Percentiles rank a stretch among this genome's conserved stretches.
Conservation (phyloP, 371 early-diverging fungal genomes). For the Mucor mucedo region DNA sequence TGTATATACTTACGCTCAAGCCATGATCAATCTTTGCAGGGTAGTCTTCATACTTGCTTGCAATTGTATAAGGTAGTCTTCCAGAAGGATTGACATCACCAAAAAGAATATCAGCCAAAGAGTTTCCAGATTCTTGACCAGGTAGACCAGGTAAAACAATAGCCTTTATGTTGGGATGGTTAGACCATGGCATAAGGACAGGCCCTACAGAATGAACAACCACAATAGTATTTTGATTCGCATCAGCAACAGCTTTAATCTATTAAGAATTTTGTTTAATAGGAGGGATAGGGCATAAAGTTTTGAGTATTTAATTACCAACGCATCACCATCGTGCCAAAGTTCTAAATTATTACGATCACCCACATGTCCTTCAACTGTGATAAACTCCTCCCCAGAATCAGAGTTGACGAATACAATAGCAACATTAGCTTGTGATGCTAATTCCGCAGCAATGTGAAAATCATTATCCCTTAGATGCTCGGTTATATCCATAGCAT, state of each 20-base stretch:
- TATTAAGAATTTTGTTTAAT: conserved; percentile 33
- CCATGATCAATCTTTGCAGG: conserved; percentile 20
- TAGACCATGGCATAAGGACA: conserved; percentile 61
- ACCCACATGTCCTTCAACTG: conserved; percentile 53
- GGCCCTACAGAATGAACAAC: conserved; percentile 65
- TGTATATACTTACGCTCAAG: conserved; percentile 4
- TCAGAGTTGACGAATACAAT: conserved; percentile 63
- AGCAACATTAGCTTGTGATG: conserved; percentile 54
- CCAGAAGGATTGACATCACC: conserved; percentile 68
- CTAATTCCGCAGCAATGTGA: conserved; percentile 35
- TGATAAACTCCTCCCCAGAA: conserved; percentile 63
- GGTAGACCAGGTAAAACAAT: conserved; percentile 58
- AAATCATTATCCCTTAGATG: conserved; percentile 46
- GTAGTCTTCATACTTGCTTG: conserved; percentile 45
- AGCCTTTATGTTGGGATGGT: conserved; percentile 61
- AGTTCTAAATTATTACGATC: conserved; percentile 63
- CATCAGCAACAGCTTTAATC: conserved; percentile 61
- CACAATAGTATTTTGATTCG: conserved; percentile 60
- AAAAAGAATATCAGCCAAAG: conserved; percentile 66
- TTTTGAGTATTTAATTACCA: conserved; percentile 35
- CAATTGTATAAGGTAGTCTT: conserved; percentile 66
- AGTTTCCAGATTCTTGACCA: conserved; percentile 69
- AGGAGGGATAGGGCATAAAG: neutral
- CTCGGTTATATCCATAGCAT: conserved; percentile 33
- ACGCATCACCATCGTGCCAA: conserved; percentile 62